A percentile compares a stretch with the other conserved stretches of the same genome.
These are phyloP conservation scores for Stagonosporopsis vannaccii DNA, from an alignment of 2,329 filamentous ascomycete species.

Conservation along the genomic window DNA sequence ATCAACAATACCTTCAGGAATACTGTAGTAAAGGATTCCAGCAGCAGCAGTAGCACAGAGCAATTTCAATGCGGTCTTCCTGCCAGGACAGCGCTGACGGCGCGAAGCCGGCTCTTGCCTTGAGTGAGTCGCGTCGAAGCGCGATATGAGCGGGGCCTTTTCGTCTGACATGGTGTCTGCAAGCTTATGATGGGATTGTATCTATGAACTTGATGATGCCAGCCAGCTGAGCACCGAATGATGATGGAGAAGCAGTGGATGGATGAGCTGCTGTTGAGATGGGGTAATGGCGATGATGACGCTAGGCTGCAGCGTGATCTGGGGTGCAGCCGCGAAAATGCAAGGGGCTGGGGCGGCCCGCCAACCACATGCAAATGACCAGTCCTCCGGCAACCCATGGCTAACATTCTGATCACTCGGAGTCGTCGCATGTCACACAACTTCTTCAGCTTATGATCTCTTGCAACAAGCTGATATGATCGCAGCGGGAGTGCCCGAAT, in stretches of 20 bases:
- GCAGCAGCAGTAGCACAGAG: slow-evolving; percentile 27
- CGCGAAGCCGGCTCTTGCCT: slow-evolving; percentile 16
- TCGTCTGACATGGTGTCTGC: slow-evolving; percentile 28
- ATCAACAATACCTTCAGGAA: slow-evolving; percentile 16
- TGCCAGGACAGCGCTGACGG: slow-evolving; percentile 22
- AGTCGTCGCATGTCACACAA: neutral
- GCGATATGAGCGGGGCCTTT: slow-evolving; percentile 31
- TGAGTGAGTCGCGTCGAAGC: slow-evolving; percentile 8
- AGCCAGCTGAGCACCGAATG: slow-evolving; percentile 34
- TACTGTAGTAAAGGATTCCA: slow-evolving; percentile 30
- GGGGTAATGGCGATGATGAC: slow-evolving; percentile 22
- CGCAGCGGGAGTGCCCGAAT: neutral
- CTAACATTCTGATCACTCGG: neutral
- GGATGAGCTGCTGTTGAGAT: slow-evolving; percentile 3
- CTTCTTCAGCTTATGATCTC: neutral
- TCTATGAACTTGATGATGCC: slow-evolving; percentile 17
- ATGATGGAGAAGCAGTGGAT: slow-evolving; percentile 17
- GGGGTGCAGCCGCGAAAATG: slow-evolving; percentile 35
- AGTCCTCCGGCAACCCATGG: neutral
- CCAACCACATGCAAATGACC: slow-evolving; percentile 1
- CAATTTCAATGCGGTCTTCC: slow-evolving; percentile 24
- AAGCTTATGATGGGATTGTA: neutral
- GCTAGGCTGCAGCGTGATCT: slow-evolving; percentile 26
- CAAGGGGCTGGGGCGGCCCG: slow-evolving; percentile 19
- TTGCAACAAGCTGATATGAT: no score